Evolutionary conservation across 2,329 filamentous ascomycete genomes (phyloP).

Genomic region (Diaporthe nobilis): DNA sequence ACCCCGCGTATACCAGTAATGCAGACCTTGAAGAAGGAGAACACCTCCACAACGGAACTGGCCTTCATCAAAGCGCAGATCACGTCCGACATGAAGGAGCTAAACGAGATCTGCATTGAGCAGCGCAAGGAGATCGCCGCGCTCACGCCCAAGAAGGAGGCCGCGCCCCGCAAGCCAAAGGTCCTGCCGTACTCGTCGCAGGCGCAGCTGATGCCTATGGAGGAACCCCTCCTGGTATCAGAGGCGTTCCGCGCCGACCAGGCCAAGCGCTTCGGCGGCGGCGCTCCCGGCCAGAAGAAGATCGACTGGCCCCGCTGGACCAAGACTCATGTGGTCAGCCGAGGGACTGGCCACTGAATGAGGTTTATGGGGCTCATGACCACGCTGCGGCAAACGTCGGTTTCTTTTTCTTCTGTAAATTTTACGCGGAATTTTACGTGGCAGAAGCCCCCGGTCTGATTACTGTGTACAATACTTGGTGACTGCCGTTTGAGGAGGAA

Average conservation of each 20-base stretch:
- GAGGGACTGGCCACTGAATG: slow-evolving; percentile 31
- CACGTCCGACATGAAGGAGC: slow-evolving; percentile 78
- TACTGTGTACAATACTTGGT: neutral
- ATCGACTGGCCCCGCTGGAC: slow-evolving; percentile 29
- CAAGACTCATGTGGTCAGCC: neutral
- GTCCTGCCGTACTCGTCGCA: slow-evolving; percentile 55
- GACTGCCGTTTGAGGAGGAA: too few species aligned
- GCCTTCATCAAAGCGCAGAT: slow-evolving; percentile 90
- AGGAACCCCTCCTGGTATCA: slow-evolving; percentile 53
- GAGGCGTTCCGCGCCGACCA: slow-evolving; percentile 52
- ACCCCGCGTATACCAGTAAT: slow-evolving; percentile 83
- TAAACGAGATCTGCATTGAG: slow-evolving; percentile 79
- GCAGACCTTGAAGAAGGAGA: slow-evolving; percentile 72
- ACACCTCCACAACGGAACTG: slow-evolving; percentile 60
- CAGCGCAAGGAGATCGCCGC: slow-evolving; percentile 56
- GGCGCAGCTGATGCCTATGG: slow-evolving; percentile 55
- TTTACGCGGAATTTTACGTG: slow-evolving; percentile 1
- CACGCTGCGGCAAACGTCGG: too few species aligned
- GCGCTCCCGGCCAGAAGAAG: slow-evolving; percentile 34
- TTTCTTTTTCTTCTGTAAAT: slow-evolving; percentile 8
- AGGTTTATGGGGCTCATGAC: neutral
- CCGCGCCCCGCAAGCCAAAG: slow-evolving; percentile 34
- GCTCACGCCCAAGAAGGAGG: slow-evolving; percentile 29
- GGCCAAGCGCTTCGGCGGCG: slow-evolving; percentile 30
- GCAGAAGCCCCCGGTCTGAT: neutral